Percentiles rank a stretch among this genome's conserved stretches.
Evolutionary conservation across 257 asterid genomes (phyloP).

Genomic region (Dorcoceras hygrometricum): DNA sequence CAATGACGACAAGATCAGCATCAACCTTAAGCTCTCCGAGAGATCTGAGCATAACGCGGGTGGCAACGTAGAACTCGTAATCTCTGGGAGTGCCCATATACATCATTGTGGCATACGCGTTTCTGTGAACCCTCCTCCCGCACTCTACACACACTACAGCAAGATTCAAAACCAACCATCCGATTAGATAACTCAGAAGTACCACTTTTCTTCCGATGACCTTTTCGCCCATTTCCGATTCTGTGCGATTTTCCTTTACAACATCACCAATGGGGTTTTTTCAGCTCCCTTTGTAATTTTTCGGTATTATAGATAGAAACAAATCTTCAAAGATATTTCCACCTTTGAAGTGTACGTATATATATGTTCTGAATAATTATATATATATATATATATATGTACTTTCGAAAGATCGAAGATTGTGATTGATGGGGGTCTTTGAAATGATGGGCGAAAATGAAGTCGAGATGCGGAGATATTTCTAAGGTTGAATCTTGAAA

Average conservation of each 20-base stretch:
- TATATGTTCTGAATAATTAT: not conserved
- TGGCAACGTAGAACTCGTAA: constrained; percentile 83
- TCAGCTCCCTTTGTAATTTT: not conserved
- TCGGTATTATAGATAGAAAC: not conserved
- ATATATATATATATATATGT: not conserved
- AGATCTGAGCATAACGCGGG: constrained; percentile 82
- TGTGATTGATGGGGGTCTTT: not conserved
- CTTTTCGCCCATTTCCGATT: not conserved
- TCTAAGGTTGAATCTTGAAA: not conserved
- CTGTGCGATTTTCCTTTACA: not conserved
- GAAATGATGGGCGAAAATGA: not conserved
- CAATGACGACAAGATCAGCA: constrained; percentile 94
- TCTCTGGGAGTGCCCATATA: constrained; percentile 97
- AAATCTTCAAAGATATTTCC: constrained; percentile 8
- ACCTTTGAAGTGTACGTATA: not conserved
- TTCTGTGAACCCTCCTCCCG: constrained; percentile 32
- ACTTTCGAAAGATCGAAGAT: not conserved
- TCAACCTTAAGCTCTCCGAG: constrained; percentile 49
- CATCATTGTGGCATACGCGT: constrained; percentile 97
- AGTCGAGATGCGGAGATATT: not conserved
- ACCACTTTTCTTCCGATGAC: constrained; percentile 7
- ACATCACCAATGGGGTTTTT: not conserved
- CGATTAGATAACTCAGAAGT: constrained; percentile 16
- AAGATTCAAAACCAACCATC: constrained; percentile 16
- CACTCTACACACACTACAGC: constrained; percentile 6